A percentile compares a stretch with the other conserved stretches of the same genome.
These are phyloP conservation scores for Taphrina deformans DNA, from an alignment of 1,139 yeast genomes.

Conservation along the genomic window DNA sequence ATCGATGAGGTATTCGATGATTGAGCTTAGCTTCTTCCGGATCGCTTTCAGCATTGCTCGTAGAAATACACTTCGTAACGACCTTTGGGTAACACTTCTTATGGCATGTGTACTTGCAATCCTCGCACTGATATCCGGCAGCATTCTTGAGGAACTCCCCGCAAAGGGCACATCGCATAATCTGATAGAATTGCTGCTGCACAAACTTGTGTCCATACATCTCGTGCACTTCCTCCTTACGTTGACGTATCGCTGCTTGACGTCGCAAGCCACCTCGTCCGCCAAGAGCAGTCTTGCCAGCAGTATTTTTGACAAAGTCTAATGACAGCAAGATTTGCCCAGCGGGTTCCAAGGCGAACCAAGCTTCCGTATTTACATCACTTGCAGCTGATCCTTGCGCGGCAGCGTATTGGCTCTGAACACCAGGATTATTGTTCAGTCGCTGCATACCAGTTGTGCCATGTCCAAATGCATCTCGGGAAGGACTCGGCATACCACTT, in stretches of 20 bases:
- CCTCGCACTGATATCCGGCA: constrained; percentile 95
- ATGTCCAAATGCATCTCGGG: not conserved
- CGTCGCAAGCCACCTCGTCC: constrained; percentile 80
- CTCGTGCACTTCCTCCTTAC: constrained; percentile 91
- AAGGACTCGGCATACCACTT: constrained; percentile 2
- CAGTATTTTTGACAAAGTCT: constrained; percentile 72
- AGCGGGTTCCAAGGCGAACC: constrained; percentile 91
- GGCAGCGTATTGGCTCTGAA: not conserved
- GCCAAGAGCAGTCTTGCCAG: constrained; percentile 47
- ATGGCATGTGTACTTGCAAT: constrained; percentile 90
- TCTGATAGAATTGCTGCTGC: constrained; percentile 90
- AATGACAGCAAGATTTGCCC: constrained; percentile 80
- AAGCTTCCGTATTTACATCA: constrained; percentile 56
- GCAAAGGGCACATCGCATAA: constrained; percentile 96
- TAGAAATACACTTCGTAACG: constrained; percentile 92
- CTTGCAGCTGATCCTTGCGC: not conserved
- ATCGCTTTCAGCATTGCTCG: constrained; percentile 78
- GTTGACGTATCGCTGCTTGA: constrained; percentile 95
- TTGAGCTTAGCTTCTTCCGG: constrained; percentile 87
- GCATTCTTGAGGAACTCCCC: constrained; percentile 86
- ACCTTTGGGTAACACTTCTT: constrained; percentile 91
- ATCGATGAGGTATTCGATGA: constrained; percentile 95
- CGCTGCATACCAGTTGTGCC: not conserved
- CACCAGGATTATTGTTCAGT: not conserved
- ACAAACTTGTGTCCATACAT: constrained; percentile 97